Evolutionary conservation across 73 alveolate species (phyloP).

Genomic region (Diophrys appendiculata): DNA sequence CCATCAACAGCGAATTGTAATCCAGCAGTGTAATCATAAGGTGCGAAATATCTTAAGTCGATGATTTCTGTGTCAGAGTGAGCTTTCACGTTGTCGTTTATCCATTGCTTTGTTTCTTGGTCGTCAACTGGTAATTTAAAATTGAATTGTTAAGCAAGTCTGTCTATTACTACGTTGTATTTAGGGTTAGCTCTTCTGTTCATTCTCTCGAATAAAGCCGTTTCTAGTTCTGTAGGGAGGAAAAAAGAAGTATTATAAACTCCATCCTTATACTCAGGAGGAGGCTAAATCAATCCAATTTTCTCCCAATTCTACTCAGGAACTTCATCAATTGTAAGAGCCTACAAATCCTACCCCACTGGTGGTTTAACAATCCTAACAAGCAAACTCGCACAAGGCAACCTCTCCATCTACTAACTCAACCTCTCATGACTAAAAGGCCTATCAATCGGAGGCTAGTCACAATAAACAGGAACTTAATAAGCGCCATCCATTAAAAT

Average conservation of each 20-base stretch:
- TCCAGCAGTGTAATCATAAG: conserved; percentile 69
- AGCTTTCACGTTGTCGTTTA: conserved; percentile 13
- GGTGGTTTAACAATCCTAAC: conserved; percentile 78
- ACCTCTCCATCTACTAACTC: conserved; percentile 53
- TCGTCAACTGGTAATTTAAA: no score
- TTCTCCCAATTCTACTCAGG: conserved; percentile 68
- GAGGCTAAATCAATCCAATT: conserved; percentile 69
- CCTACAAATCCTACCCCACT: conserved; percentile 65
- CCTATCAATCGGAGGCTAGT: conserved; percentile 69
- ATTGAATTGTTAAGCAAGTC: no score
- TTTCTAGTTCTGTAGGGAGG: conserved; percentile 43
- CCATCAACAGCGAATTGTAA: conserved; percentile 84
- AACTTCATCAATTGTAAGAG: conserved; percentile 66
- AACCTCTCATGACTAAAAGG: conserved; percentile 59
- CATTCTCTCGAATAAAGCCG: no score
- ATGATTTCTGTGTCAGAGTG: conserved; percentile 54
- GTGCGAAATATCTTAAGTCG: conserved; percentile 71
- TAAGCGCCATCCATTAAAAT: conserved; percentile 69
- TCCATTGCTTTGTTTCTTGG: no score
- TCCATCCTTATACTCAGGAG: conserved; percentile 79
- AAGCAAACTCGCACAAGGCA: conserved; percentile 73
- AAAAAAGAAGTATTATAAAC: conserved; percentile 55
- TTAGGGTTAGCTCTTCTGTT: no score
- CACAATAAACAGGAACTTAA: conserved; percentile 72
- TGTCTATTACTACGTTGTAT: no score